Evolutionary conservation across 345 rosid genomes (phyloP).

Genomic region (Ceriops decandra): DNA sequence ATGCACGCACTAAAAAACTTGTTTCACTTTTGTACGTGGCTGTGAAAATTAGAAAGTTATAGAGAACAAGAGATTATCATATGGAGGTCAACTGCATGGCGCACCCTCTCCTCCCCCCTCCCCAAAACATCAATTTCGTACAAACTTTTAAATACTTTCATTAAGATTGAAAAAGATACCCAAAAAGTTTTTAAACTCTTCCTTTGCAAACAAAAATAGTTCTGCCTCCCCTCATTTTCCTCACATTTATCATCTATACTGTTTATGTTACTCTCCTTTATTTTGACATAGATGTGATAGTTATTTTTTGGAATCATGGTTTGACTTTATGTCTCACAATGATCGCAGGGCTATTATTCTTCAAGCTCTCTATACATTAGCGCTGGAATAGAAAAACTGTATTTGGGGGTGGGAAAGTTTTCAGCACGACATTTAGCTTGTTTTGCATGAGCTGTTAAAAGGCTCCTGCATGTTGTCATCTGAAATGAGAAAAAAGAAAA

Average conservation of each 20-base stretch:
- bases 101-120: too few relatives aligned
- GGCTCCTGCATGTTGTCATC: background rate
- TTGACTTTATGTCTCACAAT: slow-evolving; percentile 61
- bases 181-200: too few relatives aligned
- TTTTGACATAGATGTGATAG: slow-evolving; percentile 32
- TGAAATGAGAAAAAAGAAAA: background rate
- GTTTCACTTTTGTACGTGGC: too few relatives aligned
- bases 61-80: too few relatives aligned
- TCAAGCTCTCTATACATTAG: slow-evolving; percentile 53
- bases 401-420: slow-evolving; percentile 36
- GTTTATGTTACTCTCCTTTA: slow-evolving; percentile 10
- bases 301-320: slow-evolving; percentile 37
- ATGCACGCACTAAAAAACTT: background rate
- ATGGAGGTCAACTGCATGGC: too few relatives aligned
- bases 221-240: too few relatives aligned
- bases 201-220: too few relatives aligned
- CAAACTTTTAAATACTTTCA: too few relatives aligned
- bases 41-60: too few relatives aligned
- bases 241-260: too few relatives aligned
- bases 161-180: too few relatives aligned
- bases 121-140: too few relatives aligned
- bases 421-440: slow-evolving; percentile 34
- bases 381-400: slow-evolving; percentile 42
- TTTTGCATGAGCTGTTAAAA: slow-evolving; percentile 18
- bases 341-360: slow-evolving; percentile 68